These are phyloP conservation scores for Nematocida sp. DNA, from an alignment of 371 early-diverging fungal genomes.

Conservation along the genomic window DNA sequence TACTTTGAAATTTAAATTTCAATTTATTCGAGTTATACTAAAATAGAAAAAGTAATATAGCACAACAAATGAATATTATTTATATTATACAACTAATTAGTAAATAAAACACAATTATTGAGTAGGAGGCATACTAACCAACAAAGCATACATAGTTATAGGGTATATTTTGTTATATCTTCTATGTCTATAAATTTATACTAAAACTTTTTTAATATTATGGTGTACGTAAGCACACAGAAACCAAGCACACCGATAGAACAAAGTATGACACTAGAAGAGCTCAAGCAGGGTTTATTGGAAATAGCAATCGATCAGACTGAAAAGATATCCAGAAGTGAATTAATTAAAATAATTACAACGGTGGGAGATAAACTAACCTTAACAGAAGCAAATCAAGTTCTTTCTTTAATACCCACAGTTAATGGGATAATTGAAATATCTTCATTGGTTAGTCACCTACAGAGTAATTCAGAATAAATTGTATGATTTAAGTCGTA, in stretches of 20 bases:
- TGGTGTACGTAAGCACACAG: slow-evolving; percentile 49
- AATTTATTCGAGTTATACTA: too few relatives aligned
- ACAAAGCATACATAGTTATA: too few relatives aligned
- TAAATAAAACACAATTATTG: too few relatives aligned
- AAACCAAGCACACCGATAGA: background rate
- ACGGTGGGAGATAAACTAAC: slow-evolving; percentile 28
- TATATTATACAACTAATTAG: too few relatives aligned
- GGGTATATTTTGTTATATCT: too few relatives aligned
- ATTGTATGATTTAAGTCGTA: background rate
- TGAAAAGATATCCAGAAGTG: slow-evolving; percentile 30
- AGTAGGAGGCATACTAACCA: too few relatives aligned
- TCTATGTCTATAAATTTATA: background rate
- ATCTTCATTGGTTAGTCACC: background rate
- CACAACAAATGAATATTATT: too few relatives aligned
- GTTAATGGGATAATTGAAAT: slow-evolving; percentile 21
- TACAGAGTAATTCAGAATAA: background rate
- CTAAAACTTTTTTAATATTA: slow-evolving; percentile 29
- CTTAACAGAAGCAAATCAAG: slow-evolving; percentile 34
- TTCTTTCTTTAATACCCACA: slow-evolving; percentile 34
- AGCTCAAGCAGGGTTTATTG: slow-evolving; percentile 5
- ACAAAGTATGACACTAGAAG: slow-evolving; percentile 26
- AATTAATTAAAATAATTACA: slow-evolving; percentile 43
- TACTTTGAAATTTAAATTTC: too few relatives aligned
- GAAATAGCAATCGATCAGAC: slow-evolving; percentile 14
- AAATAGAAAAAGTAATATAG: too few relatives aligned